Evolutionary conservation across 129 eudicot species (phyloP), one percentile per base, ranked within the genome.

Genomic region (Dittrichia graveolens): DNA sequence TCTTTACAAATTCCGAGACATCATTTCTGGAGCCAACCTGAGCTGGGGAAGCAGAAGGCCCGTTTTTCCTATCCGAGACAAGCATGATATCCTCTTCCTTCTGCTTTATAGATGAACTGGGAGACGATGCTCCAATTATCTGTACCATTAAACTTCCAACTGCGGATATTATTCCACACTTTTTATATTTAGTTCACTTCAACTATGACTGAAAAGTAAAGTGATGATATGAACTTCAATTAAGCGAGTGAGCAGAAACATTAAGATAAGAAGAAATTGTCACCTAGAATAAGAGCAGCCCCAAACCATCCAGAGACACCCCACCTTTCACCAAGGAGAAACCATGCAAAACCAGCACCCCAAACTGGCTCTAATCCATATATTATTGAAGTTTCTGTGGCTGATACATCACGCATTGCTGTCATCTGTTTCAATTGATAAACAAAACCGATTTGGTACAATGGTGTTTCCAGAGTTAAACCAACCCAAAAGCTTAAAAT

Each of bases 331-430:
- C 96, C 97, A 63, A 91, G 93, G 64, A 91, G 85, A 76, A 86
- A 86, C 97, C 97, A 91, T n/a, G 96, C 97, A 84, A 91, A 91
- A 56, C 91, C 87, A 74, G 97, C 97, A 79, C 97, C 97, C 96
- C 97, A 91, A 44, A 91, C 87, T 48, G 96, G 97, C 69, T 91
- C 97, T 84, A 91, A 67, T 11, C 92, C 97, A 67, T 91, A 91
- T 34, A 91, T 79, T 24, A 91, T 81, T 38, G 96, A 96, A 39
- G 97, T 69, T 82, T 91, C 96, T 46, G 96, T 84, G 24, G 96
- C 97, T 15, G 96, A 84, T 72, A 91, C 92, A 57, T 88, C 87
- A 58, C 85, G 72, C 97, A 91, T 88, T 55, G 96, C 95, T 72
- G 96, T 57, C 82, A 91, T 81, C 97, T 91, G 86, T 73, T 52